Evolutionary conservation across 2,329 filamentous ascomycete genomes (phyloP).

Genomic region (Zalaria obscura): DNA sequence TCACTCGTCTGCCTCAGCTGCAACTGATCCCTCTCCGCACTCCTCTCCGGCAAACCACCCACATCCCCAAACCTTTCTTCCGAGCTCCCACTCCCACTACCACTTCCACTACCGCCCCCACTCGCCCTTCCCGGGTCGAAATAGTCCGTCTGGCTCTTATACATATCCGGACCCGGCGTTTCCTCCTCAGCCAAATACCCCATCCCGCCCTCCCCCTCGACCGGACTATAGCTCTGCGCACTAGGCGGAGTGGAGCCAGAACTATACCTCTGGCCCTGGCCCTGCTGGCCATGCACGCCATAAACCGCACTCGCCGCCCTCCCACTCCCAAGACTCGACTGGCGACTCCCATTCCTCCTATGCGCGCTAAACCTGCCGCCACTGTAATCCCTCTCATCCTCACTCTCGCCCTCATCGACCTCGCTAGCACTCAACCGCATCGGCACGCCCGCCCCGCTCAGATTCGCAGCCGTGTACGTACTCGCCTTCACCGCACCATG

Average conservation of each 20-base stretch:
- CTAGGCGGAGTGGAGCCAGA: conserved; percentile 40
- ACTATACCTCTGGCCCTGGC: conserved; percentile 10
- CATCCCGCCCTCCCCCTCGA: conserved; percentile 17
- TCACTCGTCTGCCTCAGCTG: conserved; percentile 55
- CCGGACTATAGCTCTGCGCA: conserved; percentile 21
- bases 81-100: conserved; percentile 24
- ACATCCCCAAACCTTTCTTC: conserved; percentile 42
- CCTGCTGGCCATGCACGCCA: too few relatives aligned
- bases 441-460: conserved; percentile 68
- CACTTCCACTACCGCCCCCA: conserved; percentile 27
- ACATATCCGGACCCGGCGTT: conserved; percentile 28
- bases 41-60: conserved; percentile 34
- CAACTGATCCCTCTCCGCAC: conserved; percentile 26
- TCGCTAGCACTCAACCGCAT: conserved; percentile 90
- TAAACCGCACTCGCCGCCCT: too few relatives aligned
- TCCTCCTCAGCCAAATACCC: conserved; percentile 27
- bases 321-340: conserved; percentile 42
- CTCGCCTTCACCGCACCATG: conserved; percentile 68
- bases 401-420: conserved; percentile 76
- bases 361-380: conserved; percentile 38
- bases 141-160: conserved; percentile 22
- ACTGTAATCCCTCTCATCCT: conserved; percentile 45
- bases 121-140: conserved; percentile 25
- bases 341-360: conserved; percentile 57
- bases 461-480: conserved; percentile 55